These are phyloP conservation scores for Pinus tabuliformis DNA, from an alignment of 75 land plant species.

Conservation along the genomic window DNA sequence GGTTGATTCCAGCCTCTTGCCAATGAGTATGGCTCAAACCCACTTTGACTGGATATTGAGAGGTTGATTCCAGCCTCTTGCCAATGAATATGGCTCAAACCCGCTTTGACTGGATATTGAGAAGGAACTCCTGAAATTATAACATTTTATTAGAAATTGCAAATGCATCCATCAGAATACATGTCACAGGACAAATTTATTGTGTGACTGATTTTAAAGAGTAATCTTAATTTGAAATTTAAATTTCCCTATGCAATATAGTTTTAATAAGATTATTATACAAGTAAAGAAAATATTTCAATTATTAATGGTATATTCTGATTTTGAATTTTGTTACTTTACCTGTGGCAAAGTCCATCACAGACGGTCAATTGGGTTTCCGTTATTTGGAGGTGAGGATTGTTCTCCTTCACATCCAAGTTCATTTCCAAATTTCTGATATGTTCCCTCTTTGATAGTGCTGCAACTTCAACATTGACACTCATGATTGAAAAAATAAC, in stretches of 20 bases:
- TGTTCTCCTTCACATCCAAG: not conserved
- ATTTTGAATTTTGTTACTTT: not conserved
- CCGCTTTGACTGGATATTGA: slow-evolving; percentile 26
- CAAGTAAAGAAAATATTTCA: not conserved
- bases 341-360: slow-evolving; percentile 32
- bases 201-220: too few species aligned
- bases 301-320: not conserved
- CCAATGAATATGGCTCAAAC: slow-evolving; percentile 29
- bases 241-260: not conserved
- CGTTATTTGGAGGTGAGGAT: too few species aligned
- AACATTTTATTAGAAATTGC: not conserved
- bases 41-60: too few species aligned
- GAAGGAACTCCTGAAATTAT: slow-evolving; percentile 23
- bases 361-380: not conserved
- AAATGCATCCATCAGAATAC: not conserved
- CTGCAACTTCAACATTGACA: not conserved
- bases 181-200: too few species aligned
- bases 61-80: too few species aligned
- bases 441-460: not conserved
- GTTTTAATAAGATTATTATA: not conserved
- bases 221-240: not conserved
- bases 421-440: not conserved
- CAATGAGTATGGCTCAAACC: too few species aligned
- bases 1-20: too few species aligned
- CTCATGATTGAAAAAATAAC: not conserved